Evolutionary conservation across 345 rosid genomes (phyloP), one percentile per base, ranked within the genome.

Genomic region (Noccaea caerulescens): DNA sequence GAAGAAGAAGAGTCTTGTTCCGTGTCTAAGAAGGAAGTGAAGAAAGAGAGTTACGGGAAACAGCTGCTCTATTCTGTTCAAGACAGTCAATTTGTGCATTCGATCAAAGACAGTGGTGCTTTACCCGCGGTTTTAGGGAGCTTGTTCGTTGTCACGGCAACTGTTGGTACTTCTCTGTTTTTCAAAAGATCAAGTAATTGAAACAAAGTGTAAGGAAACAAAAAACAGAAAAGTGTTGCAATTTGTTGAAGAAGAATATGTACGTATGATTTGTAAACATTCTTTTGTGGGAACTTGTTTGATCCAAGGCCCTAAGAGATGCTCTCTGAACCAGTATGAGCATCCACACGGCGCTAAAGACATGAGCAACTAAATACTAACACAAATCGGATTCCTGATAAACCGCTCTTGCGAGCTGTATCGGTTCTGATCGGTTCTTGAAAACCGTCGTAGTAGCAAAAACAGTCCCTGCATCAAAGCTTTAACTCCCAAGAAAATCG

Each of bases 391-490:
- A 18, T 18, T 18, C 20, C 20, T 18, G 20, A 18, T 18, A 18
- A 18, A 18, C 20, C 20, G 20, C 20, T 18, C 20, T 18, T 18
- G 20, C 20, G 20, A 18, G 20, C 20, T 18, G 20, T 18, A 18
- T 18, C 20, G 20, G 76, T 50, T 79, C 98, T 84, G 56, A 93
- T 89, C 5, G 98, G 97, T 74, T 89, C 98, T 78, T 91, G 97
- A 79, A 93, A 56, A 89, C 76, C 0, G 93, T 79, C 0, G 98
- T 93, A 2, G 97, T 69, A 11, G 98, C 91, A 79, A 93, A 93
- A 41, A 91, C 97, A 0, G 93, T 80, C 23, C 87, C 98, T 2
- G 97, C 97, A 72, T 89, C 89, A 44, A 93, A n/a, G 96, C 45
- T 72, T 80, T 18, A 39, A 89, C 84, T 23, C 95, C 95, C 32